These are phyloP conservation scores for Aquilaria malaccensis DNA, from an alignment of 345 rosid species.

Conservation along the genomic window DNA sequence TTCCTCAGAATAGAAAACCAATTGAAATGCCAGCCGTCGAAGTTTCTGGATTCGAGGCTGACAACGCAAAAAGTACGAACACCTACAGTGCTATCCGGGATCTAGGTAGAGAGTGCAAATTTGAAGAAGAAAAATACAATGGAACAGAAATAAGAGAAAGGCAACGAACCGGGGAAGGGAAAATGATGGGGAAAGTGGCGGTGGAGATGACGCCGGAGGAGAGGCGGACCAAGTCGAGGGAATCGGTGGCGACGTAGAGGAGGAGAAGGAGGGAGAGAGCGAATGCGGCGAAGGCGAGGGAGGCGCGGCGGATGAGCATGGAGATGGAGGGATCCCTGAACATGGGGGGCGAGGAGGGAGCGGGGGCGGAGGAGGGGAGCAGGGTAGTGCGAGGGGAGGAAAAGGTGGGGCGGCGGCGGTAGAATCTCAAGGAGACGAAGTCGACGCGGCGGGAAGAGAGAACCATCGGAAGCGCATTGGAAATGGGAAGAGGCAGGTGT, in stretches of 20 bases:
- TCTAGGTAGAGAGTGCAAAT: neutral
- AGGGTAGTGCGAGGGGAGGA: neutral
- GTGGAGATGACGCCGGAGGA: slow-evolving; percentile 2
- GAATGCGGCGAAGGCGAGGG: slow-evolving; percentile 13
- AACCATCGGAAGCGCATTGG: no score
- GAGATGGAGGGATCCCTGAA: slow-evolving; percentile 4
- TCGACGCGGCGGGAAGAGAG: no score
- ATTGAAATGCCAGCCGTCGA: no score
- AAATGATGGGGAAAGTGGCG: neutral
- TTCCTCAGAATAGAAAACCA: no score
- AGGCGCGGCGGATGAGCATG: slow-evolving; percentile 7
- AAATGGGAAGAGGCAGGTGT: no score
- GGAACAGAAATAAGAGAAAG: neutral
- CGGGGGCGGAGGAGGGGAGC: neutral
- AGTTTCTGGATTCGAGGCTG: no score
- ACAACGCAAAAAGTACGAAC: no score
- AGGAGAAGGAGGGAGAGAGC: slow-evolving; percentile 12
- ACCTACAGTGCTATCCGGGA: neutral
- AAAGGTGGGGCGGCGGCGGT: no score
- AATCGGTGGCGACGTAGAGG: slow-evolving; percentile 6
- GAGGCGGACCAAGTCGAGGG: neutral
- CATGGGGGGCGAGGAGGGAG: neutral
- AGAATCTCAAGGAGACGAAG: no score
- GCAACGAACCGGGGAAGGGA: slow-evolving; percentile 3
- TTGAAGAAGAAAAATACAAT: neutral